phyloP scores from a whole-genome alignment of 371 early-diverging fungal species.

The Zychaea mexicana region DNA sequence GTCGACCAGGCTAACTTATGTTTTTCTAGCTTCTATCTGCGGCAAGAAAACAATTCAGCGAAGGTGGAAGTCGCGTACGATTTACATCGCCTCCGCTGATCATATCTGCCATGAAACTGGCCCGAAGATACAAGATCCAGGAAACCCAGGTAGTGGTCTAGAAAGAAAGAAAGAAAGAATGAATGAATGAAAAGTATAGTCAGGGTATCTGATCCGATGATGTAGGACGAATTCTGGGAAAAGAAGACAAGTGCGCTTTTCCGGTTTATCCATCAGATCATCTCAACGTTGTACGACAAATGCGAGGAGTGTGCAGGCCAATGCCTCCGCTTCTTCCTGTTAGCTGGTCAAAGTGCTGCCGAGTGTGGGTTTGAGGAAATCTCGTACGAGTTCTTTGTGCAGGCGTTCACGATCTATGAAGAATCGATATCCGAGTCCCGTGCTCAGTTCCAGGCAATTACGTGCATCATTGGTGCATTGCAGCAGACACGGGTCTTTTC shows the following conservation, averaged over 20 bases:
- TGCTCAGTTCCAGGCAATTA: conserved; percentile 85
- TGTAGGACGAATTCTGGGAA: conserved; percentile 62
- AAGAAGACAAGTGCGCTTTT: conserved; percentile 67
- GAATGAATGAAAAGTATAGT: background rate
- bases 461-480: conserved; percentile 80
- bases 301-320: conserved; percentile 67
- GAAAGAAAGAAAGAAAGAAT: too few relatives aligned
- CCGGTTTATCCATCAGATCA: conserved; percentile 78
- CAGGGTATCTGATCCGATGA: background rate
- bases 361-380: conserved; percentile 84
- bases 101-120: conserved; percentile 72
- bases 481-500: conserved; percentile 77
- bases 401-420: conserved; percentile 94
- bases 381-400: conserved; percentile 91
- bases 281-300: conserved; percentile 66
- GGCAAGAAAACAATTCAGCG: conserved; percentile 77
- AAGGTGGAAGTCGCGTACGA: conserved; percentile 83
- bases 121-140: conserved; percentile 54
- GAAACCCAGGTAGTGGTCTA: conserved; percentile 48
- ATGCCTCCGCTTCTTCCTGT: conserved; percentile 76
- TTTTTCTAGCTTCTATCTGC: conserved; percentile 67
- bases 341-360: conserved; percentile 84
- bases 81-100: conserved; percentile 89
- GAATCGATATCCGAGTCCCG: conserved; percentile 88
- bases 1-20: background rate